Conservation (phyloP, 805 yeast species). For the Myxozyma nipponensis region DNA sequence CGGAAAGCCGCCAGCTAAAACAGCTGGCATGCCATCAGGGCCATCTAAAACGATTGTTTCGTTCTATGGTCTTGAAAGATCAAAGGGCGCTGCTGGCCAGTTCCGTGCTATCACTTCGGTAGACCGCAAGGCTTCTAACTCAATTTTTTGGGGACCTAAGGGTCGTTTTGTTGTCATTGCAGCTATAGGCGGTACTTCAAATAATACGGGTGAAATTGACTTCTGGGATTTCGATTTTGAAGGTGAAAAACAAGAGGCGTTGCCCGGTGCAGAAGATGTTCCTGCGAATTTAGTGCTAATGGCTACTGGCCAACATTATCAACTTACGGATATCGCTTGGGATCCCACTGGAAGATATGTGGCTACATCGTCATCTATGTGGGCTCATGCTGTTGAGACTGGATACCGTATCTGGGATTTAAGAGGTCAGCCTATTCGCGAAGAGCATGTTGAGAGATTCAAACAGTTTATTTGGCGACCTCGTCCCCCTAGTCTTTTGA, state of each 20-base stretch:
- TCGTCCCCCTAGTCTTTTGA: conserved; percentile 76
- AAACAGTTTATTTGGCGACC: conserved; percentile 96
- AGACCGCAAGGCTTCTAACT: conserved; percentile 62
- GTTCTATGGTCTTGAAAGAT: conserved; percentile 78
- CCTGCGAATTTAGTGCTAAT: conserved; percentile 59
- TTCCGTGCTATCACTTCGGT: conserved; percentile 61
- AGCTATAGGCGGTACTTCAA: conserved; percentile 43
- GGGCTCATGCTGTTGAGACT: conserved; percentile 81
- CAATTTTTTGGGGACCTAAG: conserved; percentile 82
- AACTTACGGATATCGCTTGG: conserved; percentile 84
- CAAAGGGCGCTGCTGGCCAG: conserved; percentile 47
- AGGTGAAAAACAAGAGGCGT: conserved; percentile 47
- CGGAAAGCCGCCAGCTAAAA: conserved; percentile 27
- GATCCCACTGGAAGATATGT: conserved; percentile 93
- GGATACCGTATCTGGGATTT: conserved; percentile 87
- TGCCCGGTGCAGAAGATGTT: conserved; percentile 46
- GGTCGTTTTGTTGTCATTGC: conserved; percentile 76
- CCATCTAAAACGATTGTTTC: conserved; percentile 58
- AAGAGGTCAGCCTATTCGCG: conserved; percentile 71
- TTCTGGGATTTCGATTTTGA: conserved; percentile 84
- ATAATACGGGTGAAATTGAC: conserved; percentile 59
- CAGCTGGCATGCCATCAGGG: conserved; percentile 31
- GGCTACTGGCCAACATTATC: conserved; percentile 60
- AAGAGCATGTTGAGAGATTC: conserved; percentile 76
- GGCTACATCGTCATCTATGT: conserved; percentile 80